A percentile compares a stretch with the other conserved stretches of the same genome.
These are phyloP conservation scores for Corynascus novoguineensis DNA, from an alignment of 495 filamentous ascomycete genomes.

Conservation along the genomic window DNA sequence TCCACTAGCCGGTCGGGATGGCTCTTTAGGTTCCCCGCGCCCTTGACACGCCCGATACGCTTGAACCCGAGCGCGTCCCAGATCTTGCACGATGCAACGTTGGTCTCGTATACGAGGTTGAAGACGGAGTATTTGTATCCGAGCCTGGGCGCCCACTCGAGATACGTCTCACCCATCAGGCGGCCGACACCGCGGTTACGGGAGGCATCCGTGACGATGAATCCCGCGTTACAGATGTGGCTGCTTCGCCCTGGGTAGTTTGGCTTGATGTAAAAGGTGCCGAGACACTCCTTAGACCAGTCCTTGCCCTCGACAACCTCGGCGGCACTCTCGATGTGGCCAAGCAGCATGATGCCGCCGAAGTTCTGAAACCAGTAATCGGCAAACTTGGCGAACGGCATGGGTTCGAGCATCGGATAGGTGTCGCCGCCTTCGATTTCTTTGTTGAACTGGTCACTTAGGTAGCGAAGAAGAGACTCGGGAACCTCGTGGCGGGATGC, in stretches of 20 bases:
- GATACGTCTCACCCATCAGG: conserved; percentile 87
- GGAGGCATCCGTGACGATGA: conserved; percentile 84
- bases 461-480: conserved; percentile 66
- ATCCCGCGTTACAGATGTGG: conserved; percentile 94
- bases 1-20: conserved; percentile 78
- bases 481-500: conserved; percentile 69
- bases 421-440: conserved; percentile 97
- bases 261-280: conserved; percentile 94
- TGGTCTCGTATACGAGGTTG: conserved; percentile 97
- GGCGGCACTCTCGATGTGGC: conserved; percentile 56
- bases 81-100: conserved; percentile 87
- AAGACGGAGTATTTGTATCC: conserved; percentile 96
- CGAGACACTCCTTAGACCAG: conserved; percentile 81
- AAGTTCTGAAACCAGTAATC: conserved; percentile 97
- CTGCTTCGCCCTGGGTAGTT: conserved; percentile 96
- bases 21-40: conserved; percentile 76
- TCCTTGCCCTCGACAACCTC: conserved; percentile 64
- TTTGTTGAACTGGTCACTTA: conserved; percentile 80
- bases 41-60: conserved; percentile 86
- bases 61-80: conserved; percentile 99
- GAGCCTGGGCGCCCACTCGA: conserved; percentile 91
- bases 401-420: conserved; percentile 82
- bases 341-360: conserved; percentile 86
- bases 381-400: conserved; percentile 70
- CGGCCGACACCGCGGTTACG: conserved; percentile 87